A percentile compares a stretch with the other conserved stretches of the same genome.
Conservation (phyloP, 2,329 filamentous ascomycete genomes). For the Cladophialophora bantiana region DNA sequence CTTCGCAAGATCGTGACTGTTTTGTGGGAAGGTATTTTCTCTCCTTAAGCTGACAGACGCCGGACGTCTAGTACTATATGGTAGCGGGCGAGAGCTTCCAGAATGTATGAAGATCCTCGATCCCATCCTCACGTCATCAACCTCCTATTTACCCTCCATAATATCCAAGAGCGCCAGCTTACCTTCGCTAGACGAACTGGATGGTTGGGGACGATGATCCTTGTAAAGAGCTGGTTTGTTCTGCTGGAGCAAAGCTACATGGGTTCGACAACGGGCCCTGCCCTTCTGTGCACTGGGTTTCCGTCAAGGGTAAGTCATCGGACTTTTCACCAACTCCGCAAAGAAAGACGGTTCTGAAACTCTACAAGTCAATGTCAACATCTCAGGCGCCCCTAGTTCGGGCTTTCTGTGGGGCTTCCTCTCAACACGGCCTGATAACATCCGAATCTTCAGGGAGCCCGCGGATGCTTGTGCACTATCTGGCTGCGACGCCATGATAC, state of each 20-base stretch:
- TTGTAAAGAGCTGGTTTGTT: constrained; percentile 18
- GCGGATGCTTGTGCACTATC: not conserved
- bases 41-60: not conserved
- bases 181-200: constrained; percentile 17
- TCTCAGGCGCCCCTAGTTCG: not conserved
- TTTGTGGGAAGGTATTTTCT: not conserved
- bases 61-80: constrained; percentile 9
- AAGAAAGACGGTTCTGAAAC: not conserved
- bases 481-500: constrained; percentile 21
- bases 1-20: constrained; percentile 20
- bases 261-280: not conserved
- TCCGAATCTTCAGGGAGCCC: constrained; percentile 23
- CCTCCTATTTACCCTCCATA: not conserved
- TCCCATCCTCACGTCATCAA: not conserved
- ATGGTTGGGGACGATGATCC: constrained; percentile 14
- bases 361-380: constrained; percentile 3
- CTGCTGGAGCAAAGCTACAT: constrained; percentile 11
- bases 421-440: constrained; percentile 12
- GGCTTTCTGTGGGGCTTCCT: constrained; percentile 14
- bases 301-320: constrained; percentile 2
- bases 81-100: constrained; percentile 4
- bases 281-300: not conserved
- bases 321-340: not conserved
- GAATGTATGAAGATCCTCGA: not conserved
- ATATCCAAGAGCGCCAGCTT: not conserved